A percentile compares a stretch with the other conserved stretches of the same genome.
These are phyloP conservation scores for Camellia japonica DNA, from an alignment of 148 eudicot genomes.

Conservation along the genomic window DNA sequence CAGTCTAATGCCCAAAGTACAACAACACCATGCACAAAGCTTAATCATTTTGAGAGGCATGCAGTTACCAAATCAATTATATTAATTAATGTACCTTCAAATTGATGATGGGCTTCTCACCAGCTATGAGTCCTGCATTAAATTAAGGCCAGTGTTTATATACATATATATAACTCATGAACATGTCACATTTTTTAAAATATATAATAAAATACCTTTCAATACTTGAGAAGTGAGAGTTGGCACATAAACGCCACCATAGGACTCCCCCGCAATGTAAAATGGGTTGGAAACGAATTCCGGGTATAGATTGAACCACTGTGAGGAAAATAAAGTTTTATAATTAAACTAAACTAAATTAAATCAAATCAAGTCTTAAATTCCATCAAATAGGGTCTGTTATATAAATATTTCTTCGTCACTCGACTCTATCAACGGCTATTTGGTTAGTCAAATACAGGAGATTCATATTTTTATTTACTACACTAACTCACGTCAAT, in stretches of 20 bases:
- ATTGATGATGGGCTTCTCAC: constrained; percentile 44
- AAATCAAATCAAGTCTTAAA: too few relatives aligned
- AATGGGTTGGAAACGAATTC: constrained; percentile 43
- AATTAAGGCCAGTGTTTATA: neutral
- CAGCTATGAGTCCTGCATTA: constrained; percentile 39
- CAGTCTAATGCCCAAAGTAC: neutral
- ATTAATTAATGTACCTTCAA: constrained; percentile 35
- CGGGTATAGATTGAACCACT: constrained; percentile 46
- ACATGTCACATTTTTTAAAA: neutral
- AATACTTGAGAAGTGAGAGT: constrained; percentile 49
- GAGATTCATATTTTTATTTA: too few relatives aligned
- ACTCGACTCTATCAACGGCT: too few relatives aligned
- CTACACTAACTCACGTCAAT: too few relatives aligned
- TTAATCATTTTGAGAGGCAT: too few relatives aligned
- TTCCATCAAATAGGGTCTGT: too few relatives aligned
- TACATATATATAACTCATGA: neutral
- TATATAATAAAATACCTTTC: constrained; percentile 28
- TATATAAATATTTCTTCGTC: too few relatives aligned
- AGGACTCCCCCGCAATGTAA: constrained; percentile 55
- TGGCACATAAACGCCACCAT: constrained; percentile 56
- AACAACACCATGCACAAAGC: neutral
- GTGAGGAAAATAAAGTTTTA: neutral
- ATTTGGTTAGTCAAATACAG: too few relatives aligned
- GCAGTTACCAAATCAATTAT: too few relatives aligned
- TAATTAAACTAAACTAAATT: too few relatives aligned